phyloP scores from a whole-genome alignment of 169 alveolate species.

The Miamiensis avidus region DNA sequence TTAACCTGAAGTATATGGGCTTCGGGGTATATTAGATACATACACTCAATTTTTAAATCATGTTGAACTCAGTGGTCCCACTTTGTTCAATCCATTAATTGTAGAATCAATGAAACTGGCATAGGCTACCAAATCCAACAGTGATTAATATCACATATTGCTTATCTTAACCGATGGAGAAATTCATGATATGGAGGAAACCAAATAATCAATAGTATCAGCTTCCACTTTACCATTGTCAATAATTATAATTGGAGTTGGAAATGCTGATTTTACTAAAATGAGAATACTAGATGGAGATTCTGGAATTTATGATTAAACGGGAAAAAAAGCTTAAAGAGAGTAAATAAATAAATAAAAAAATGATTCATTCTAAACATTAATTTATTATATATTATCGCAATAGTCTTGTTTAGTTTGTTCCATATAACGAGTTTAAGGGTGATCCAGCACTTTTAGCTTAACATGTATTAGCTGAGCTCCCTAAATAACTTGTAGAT shows the following conservation, averaged over 20 bases:
- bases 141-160: conserved; percentile 55
- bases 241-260: conserved; percentile 84
- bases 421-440: conserved; percentile 73
- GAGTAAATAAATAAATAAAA: conserved; percentile 40
- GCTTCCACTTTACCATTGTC: conserved; percentile 71
- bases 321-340: conserved; percentile 61
- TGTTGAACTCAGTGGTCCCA: conserved; percentile 79
- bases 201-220: conserved; percentile 62
- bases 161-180: conserved; percentile 88
- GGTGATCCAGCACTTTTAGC: conserved; percentile 63
- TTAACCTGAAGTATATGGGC: conserved; percentile 61
- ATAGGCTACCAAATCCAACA: background rate
- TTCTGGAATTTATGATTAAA: conserved; percentile 52
- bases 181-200: conserved; percentile 56
- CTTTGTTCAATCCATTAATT: conserved; percentile 69
- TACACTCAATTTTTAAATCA: conserved; percentile 58
- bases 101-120: conserved; percentile 45
- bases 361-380: too few species aligned
- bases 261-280: conserved; percentile 70
- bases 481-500: conserved; percentile 80
- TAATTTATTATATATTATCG: background rate
- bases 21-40: conserved; percentile 58
- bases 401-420: conserved; percentile 78
- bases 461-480: conserved; percentile 84
- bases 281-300: conserved; percentile 81